phyloP scores from a whole-genome alignment of 2,329 filamentous ascomycete species.

The Aureobasidium zeae region DNA sequence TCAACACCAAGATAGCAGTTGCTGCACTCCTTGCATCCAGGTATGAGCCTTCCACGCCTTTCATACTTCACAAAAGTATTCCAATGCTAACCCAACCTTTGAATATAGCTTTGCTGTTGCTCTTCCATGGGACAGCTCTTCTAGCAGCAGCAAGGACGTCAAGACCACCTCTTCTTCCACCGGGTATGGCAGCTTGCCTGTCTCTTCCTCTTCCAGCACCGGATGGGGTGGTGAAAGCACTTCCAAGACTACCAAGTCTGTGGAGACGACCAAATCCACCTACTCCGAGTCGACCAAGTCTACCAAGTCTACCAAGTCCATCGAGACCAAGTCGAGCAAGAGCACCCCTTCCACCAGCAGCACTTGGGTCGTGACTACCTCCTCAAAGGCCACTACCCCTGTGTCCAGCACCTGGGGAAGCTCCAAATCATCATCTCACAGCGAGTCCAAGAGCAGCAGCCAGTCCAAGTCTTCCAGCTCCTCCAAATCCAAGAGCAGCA shows the following conservation, averaged over 20 bases:
- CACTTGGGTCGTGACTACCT: not conserved
- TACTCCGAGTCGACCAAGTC: not conserved
- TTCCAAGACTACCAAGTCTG: not conserved
- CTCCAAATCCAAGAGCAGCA: not conserved
- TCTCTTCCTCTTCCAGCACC: not conserved
- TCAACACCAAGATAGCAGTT: slow-evolving; percentile 12
- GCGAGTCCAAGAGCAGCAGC: not conserved
- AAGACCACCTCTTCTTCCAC: slow-evolving; percentile 1
- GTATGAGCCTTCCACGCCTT: not conserved
- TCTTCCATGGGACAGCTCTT: slow-evolving; percentile 1
- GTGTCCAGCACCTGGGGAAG: slow-evolving; percentile 5
- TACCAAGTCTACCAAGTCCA: not conserved
- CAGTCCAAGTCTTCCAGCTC: slow-evolving; percentile 6
- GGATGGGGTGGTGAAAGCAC: not conserved
- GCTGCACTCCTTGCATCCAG: slow-evolving; percentile 10
- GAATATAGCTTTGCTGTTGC: slow-evolving; percentile 6
- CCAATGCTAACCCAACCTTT: no score
- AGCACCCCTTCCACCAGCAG: no score
- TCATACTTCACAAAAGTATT: no score
- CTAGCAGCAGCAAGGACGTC: not conserved
- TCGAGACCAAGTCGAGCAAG: not conserved
- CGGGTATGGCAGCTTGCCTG: slow-evolving; percentile 8
- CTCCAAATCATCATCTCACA: not conserved
- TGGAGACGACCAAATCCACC: not conserved
- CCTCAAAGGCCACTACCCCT: not conserved